A percentile compares a stretch with the other conserved stretches of the same genome.
These are phyloP conservation scores for Musa balbisiana DNA, from an alignment of 202 grass and related monocot genomes.

Conservation along the genomic window DNA sequence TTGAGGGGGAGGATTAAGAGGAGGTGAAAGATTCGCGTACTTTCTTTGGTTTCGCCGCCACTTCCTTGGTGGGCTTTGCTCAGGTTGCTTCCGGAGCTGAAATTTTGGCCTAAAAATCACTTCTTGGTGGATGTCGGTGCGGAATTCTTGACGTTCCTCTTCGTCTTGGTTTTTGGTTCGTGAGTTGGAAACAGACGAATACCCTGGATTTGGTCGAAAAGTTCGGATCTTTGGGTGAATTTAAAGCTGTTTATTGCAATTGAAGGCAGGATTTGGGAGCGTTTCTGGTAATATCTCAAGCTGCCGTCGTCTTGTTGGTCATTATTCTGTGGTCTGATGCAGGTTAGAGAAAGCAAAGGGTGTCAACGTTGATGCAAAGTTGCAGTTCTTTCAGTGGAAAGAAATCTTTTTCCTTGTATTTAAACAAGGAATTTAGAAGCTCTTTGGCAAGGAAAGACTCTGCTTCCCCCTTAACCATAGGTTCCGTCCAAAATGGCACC, in stretches of 20 bases:
- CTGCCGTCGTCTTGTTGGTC: neutral
- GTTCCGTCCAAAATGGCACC: constrained; percentile 35
- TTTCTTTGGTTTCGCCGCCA: too few relatives aligned
- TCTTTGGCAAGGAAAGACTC: neutral
- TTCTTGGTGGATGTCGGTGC: neutral
- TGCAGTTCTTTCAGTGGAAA: neutral
- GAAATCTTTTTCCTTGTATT: neutral
- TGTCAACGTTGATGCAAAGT: neutral
- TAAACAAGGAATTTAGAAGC: neutral
- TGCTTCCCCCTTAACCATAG: neutral
- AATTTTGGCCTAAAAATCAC: neutral
- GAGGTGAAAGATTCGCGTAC: neutral
- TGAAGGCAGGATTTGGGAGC: neutral
- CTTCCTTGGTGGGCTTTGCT: neutral
- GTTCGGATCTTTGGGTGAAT: neutral
- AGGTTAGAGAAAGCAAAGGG: neutral
- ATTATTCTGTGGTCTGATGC: neutral
- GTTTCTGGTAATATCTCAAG: constrained; percentile 3
- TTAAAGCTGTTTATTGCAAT: neutral
- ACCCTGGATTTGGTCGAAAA: constrained; percentile 1
- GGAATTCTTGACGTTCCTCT: neutral
- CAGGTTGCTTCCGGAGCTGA: neutral
- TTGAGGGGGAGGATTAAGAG: neutral
- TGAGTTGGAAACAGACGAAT: neutral
- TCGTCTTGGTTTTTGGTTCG: neutral